phyloP scores from a whole-genome alignment of 495 filamentous ascomycete species.

The Hypomontagnella monticulosa region DNA sequence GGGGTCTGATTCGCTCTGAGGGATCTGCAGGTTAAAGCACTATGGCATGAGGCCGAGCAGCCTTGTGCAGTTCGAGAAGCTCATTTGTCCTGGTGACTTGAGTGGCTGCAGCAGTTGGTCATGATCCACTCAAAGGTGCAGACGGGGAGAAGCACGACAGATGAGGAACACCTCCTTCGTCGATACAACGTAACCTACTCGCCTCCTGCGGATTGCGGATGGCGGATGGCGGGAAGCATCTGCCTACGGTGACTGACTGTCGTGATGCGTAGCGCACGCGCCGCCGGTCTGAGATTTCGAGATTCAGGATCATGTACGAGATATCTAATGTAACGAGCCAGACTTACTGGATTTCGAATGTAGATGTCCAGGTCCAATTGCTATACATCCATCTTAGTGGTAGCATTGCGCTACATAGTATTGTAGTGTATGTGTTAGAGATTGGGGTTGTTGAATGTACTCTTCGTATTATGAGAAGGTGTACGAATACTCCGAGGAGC shows the following conservation, averaged over 20 bases:
- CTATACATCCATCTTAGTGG: not conserved
- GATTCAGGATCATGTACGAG: constrained; percentile 33
- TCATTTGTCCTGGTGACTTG: constrained; percentile 51
- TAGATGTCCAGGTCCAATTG: not conserved
- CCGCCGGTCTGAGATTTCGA: constrained; percentile 25
- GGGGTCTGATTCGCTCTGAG: constrained; percentile 41
- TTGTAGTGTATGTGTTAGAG: too few relatives aligned
- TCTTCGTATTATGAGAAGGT: too few relatives aligned
- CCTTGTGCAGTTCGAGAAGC: constrained; percentile 45
- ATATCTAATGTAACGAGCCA: constrained; percentile 36
- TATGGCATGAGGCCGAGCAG: constrained; percentile 46
- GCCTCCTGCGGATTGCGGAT: constrained; percentile 5
- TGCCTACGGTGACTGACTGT: not conserved
- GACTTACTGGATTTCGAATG: constrained; percentile 1
- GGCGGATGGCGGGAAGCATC: constrained; percentile 24
- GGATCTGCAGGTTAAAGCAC: constrained; percentile 39
- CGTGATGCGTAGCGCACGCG: constrained; percentile 34
- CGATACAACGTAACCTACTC: constrained; percentile 40
- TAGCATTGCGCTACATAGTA: too few relatives aligned
- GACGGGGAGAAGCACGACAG: constrained; percentile 38
- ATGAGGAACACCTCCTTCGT: constrained; percentile 31
- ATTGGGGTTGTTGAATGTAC: too few relatives aligned
- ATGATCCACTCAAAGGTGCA: constrained; percentile 41
- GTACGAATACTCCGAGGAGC: too few relatives aligned
- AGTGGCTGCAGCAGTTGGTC: constrained; percentile 42